phyloP scores from a whole-genome alignment of 148 eudicot genomes.

The Rhododendron ferrugineum region DNA sequence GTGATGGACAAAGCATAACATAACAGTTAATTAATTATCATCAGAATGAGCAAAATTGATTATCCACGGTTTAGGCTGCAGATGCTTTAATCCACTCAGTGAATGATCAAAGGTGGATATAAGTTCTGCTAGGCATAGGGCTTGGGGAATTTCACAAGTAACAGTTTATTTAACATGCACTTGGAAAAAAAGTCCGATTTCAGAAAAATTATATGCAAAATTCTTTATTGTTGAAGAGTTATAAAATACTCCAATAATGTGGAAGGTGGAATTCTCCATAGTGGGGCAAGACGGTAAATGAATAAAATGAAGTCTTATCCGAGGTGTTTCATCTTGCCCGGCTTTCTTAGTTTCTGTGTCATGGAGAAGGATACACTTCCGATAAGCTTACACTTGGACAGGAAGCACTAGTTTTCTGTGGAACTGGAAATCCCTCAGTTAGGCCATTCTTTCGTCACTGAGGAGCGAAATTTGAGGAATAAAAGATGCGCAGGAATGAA shows the following conservation, averaged over 20 bases:
- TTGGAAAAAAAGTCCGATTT: not conserved
- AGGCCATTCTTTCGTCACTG: not conserved
- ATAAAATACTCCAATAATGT: not conserved
- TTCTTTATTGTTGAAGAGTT: not conserved
- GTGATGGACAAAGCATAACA: not conserved
- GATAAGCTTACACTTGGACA: not conserved
- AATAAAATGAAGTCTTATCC: not conserved
- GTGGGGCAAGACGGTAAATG: not conserved
- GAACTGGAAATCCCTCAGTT: not conserved
- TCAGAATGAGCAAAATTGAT: not conserved
- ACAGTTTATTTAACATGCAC: not conserved
- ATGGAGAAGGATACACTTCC: not conserved
- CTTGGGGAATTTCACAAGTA: not conserved
- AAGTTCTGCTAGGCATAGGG: not conserved
- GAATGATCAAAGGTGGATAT: not conserved
- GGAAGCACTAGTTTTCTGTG: not conserved
- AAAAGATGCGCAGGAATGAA: not conserved
- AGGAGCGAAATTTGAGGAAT: not conserved
- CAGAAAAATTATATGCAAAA: not conserved
- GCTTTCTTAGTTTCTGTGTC: not conserved
- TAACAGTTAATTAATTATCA: not conserved
- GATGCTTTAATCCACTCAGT: not conserved
- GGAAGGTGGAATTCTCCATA: not conserved
- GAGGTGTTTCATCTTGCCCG: not conserved
- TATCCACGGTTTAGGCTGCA: not conserved